Evolutionary conservation across 768 basidiomycete species (phyloP).

Genomic region (Terana coerulea): DNA sequence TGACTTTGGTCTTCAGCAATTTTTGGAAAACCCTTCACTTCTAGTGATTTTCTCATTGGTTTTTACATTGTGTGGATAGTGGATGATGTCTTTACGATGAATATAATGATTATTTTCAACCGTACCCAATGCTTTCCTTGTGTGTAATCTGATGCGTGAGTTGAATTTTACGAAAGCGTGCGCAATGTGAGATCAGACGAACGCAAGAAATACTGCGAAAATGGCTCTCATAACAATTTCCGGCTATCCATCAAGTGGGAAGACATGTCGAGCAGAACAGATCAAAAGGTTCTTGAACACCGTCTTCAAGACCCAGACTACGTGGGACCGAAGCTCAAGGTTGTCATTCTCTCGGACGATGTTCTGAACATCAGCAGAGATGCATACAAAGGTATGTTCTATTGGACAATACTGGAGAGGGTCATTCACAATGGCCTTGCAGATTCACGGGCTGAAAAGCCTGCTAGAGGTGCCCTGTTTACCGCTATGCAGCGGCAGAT

Average conservation of each 20-base stretch:
- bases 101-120: background rate
- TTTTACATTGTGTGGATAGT: constrained; percentile 6
- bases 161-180: too few species aligned
- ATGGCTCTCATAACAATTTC: constrained; percentile 95
- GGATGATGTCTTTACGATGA: constrained; percentile 1
- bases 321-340: constrained; percentile 44
- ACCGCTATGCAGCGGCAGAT: constrained; percentile 78
- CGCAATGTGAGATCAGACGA: too few species aligned
- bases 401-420: background rate
- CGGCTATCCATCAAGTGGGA: constrained; percentile 87
- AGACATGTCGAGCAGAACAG: constrained; percentile 67
- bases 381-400: constrained; percentile 67
- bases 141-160: background rate
- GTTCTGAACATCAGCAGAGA: constrained; percentile 55
- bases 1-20: constrained; percentile 87
- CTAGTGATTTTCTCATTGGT: constrained; percentile 7
- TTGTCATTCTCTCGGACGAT: constrained; percentile 70
- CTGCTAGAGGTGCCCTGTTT: constrained; percentile 80
- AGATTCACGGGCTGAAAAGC: constrained; percentile 85
- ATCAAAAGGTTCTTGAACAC: constrained; percentile 53
- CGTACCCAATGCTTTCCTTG: background rate
- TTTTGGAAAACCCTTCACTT: constrained; percentile 59
- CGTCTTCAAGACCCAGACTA: constrained; percentile 48
- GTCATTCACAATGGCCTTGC: constrained; percentile 10
- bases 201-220: background rate